Percentiles rank a stretch among this genome's conserved stretches.
Conservation (phyloP, 176 grass and related monocot genomes). For the Chloris gayana region DNA sequence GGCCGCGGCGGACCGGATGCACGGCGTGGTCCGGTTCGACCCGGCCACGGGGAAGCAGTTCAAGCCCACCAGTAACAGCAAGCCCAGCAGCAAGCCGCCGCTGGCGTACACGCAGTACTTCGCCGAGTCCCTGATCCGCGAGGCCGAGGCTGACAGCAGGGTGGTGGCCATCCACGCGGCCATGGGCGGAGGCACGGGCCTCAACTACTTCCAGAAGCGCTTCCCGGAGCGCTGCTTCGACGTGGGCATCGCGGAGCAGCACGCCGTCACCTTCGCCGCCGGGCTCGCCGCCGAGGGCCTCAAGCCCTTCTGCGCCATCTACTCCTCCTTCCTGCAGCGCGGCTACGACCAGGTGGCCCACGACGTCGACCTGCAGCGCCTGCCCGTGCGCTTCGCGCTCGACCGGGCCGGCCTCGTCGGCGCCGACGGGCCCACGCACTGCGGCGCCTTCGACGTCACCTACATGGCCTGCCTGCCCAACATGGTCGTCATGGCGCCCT, state of each 20-base stretch:
- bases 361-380: conserved; percentile 87
- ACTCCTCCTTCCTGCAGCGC: conserved; percentile 94
- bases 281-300: conserved; percentile 84
- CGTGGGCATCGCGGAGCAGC: conserved; percentile 97
- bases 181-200: conserved; percentile 93
- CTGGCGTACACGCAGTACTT: conserved; percentile 86
- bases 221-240: conserved; percentile 98
- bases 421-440: conserved; percentile 91
- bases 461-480: conserved; percentile 97
- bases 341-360: conserved; percentile 99
- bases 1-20: conserved; percentile 85
- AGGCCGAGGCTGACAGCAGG: conserved; percentile 66
- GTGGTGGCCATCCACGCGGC: conserved; percentile 96
- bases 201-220: conserved; percentile 90
- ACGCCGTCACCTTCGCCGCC: conserved; percentile 91
- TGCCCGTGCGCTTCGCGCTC: conserved; percentile 83
- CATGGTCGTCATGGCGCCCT: conserved; percentile 97
- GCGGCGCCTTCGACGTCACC: conserved; percentile 87
- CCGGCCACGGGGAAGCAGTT: conserved; percentile 70
- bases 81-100: conserved; percentile 35
- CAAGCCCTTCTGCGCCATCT: conserved; percentile 96
- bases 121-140: conserved; percentile 73
- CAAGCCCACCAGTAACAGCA: conserved; percentile 32
- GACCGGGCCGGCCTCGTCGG: conserved; percentile 91
- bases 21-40: conserved; percentile 92